These are phyloP conservation scores for Russula ochroleuca DNA, from an alignment of 768 basidiomycete species.

Conservation along the genomic window DNA sequence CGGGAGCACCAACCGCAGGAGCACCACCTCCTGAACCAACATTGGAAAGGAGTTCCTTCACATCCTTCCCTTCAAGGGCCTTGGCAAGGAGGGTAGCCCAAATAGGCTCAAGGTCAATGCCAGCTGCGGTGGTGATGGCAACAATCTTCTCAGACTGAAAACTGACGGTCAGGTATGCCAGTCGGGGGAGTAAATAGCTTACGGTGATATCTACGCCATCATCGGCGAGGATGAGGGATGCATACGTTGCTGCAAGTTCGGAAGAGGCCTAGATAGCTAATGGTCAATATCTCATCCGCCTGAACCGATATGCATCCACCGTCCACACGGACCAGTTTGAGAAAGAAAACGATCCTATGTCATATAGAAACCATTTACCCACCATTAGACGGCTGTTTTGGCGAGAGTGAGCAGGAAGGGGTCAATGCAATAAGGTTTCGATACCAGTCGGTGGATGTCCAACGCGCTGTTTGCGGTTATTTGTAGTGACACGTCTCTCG, in stretches of 20 bases:
- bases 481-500: conserved; percentile 22
- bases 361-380: neutral
- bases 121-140: conserved; percentile 79
- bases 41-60: conserved; percentile 92
- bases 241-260: conserved; percentile 93
- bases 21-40: conserved; percentile 91
- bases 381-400: conserved; percentile 9
- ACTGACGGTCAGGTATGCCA: conserved; percentile 12
- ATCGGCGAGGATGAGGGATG: conserved; percentile 97
- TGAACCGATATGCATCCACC: conserved; percentile 17
- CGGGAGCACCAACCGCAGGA: conserved; percentile 58
- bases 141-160: conserved; percentile 85
- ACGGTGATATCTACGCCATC: conserved; percentile 97
- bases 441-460: neutral
- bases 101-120: conserved; percentile 88
- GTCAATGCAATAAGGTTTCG: neutral
- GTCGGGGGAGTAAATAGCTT: conserved; percentile 36
- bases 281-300: conserved; percentile 8
- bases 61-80: conserved; percentile 96
- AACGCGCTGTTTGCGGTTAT: conserved; percentile 18
- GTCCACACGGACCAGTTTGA: neutral
- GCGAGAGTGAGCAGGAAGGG: neutral
- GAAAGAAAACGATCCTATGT: neutral
- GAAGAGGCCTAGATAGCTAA: conserved; percentile 42
- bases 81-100: conserved; percentile 97